Evolutionary conservation across 306 rosid species (phyloP).

Genomic region (Acacia confusa): DNA sequence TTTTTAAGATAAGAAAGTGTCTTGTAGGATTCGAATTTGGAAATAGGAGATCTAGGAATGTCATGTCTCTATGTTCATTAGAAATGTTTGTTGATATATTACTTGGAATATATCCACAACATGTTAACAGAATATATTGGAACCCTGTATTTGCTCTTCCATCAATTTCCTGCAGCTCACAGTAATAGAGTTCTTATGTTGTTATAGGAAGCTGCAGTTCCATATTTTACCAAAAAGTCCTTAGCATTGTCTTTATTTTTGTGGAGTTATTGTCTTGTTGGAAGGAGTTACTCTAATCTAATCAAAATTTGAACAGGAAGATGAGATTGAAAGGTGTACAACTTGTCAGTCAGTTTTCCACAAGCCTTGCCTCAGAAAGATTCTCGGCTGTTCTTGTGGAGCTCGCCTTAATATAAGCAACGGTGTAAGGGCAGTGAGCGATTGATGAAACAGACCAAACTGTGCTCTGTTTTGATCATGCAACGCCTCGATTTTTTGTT

Average conservation of each 20-base stretch:
- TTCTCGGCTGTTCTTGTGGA: conserved; percentile 68
- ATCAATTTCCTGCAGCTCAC: no score
- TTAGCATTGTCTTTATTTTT: not conserved
- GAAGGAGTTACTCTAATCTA: conserved; percentile 18
- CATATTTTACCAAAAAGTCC: not conserved
- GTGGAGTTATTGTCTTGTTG: not conserved
- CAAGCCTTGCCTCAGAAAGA: conserved; percentile 72
- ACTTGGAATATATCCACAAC: not conserved
- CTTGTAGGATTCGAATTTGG: not conserved
- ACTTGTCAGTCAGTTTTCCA: conserved; percentile 75
- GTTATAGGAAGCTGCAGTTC: not conserved
- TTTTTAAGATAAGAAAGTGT: not conserved
- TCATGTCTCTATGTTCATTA: not conserved
- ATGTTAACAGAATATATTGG: not conserved
- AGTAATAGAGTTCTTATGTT: no score
- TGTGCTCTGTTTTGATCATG: conserved; percentile 61
- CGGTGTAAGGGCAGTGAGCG: conserved; percentile 36
- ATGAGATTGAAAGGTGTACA: conserved; percentile 63
- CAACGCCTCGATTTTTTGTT: not conserved
- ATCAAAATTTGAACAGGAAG: conserved; percentile 64
- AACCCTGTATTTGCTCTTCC: not conserved
- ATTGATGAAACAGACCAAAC: conserved; percentile 45
- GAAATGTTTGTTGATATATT: not conserved
- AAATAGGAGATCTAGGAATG: not conserved
- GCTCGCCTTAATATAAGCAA: conserved; percentile 40